A percentile compares a stretch with the other conserved stretches of the same genome.
Evolutionary conservation across 139 green algal genomes (phyloP).

Genomic region (Choricystis sp.): DNA sequence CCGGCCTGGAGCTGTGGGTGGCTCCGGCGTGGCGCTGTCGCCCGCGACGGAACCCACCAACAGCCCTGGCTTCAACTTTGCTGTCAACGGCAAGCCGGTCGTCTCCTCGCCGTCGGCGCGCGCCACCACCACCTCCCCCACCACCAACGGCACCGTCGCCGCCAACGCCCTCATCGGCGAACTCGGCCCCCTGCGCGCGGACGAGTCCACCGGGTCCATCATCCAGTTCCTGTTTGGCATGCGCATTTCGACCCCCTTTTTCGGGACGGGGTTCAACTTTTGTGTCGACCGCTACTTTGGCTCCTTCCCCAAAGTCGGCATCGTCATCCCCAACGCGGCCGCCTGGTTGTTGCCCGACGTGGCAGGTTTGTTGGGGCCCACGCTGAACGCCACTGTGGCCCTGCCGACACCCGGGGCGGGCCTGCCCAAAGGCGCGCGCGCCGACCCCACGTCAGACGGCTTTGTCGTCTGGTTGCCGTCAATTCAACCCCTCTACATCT

Average conservation of each 20-base stretch:
- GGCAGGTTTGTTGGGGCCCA: background rate
- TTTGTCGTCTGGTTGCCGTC: slow-evolving; percentile 5
- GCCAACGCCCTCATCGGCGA: background rate
- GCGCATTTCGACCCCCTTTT: slow-evolving; percentile 2
- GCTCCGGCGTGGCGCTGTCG: too few species aligned
- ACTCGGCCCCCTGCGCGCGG: background rate
- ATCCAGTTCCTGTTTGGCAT: background rate
- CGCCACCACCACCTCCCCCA: background rate
- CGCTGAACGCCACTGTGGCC: background rate
- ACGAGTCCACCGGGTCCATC: background rate
- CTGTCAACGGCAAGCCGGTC: too few species aligned
- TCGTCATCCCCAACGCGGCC: slow-evolving; percentile 3
- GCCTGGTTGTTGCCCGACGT: slow-evolving; percentile 4
- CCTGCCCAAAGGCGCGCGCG: slow-evolving; percentile 1
- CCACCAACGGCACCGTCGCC: background rate
- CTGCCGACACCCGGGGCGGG: background rate
- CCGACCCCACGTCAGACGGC: slow-evolving; percentile 2
- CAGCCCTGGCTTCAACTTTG: too few species aligned
- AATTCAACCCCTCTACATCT: background rate
- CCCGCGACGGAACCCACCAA: too few species aligned
- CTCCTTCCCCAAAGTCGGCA: slow-evolving; percentile 4
- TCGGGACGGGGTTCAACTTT: slow-evolving; percentile 4
- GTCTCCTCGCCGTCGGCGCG: background rate
- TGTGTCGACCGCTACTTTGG: slow-evolving; percentile 4
- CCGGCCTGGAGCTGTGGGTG: too few species aligned